Evolutionary conservation across 2,329 filamentous ascomycete genomes (phyloP), one percentile per base, ranked within the genome.

Genomic region (Diaporthe batatas): DNA sequence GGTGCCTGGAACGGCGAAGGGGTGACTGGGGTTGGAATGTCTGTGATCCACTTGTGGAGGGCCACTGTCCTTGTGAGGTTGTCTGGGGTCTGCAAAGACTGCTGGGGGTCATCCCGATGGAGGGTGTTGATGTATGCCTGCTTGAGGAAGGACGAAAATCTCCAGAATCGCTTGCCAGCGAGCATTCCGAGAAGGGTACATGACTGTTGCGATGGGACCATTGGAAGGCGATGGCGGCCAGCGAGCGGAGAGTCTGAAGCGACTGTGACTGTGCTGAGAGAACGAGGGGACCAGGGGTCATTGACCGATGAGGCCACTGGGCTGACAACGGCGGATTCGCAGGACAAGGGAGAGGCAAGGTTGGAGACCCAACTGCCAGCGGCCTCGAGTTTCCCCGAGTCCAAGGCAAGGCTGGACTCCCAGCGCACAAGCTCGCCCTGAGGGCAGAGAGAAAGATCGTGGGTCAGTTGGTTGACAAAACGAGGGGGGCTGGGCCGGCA

Each of bases 231-330:
- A 55, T 21, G 8, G 0, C 44, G 16, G 44, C 53, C n/a, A 59
- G 68, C 29, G 42, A 70, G 53, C 18, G 68, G 68, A 42, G 68
- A 51, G 10, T 42, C 54, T 29, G 68, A 70, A 36, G 39, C 23
- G 54, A 51, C 36, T 25, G 68, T 70, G 21, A 42, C 68, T 54
- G 49, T 70, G 54, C 68, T 70, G 32, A 55, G 39, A 39, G 68
- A 70, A 51, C 42, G 68, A 59, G 68, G 21, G 54, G 68, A 51
- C 68, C 68, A 70, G 8, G 54, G 49, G 29, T 70, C 68, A 25
- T 42, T 49, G n/a, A 70, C 68, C 47, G 68, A 70, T 29, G 68
- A 70, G 29, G 68, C 68, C 29, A 49, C 49, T 12, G 68, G 68
- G 42, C 54, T 70, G 6, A 18, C 34, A 39, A 70, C 68, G 21